Evolutionary conservation across 305 asterid genomes (phyloP).

Genomic region (Solanum hybrid): DNA sequence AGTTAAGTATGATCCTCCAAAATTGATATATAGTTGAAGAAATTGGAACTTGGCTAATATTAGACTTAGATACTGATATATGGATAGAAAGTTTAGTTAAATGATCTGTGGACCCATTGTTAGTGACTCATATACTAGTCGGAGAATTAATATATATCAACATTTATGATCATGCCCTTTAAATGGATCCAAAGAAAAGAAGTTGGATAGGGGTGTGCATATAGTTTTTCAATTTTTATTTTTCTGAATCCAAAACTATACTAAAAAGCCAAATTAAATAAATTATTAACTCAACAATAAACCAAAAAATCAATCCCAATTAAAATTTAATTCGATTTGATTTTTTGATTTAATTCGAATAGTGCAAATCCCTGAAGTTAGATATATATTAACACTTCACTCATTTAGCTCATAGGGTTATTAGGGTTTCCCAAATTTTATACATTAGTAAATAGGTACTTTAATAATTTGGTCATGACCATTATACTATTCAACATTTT

Average conservation of each 20-base stretch:
- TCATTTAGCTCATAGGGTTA: background rate
- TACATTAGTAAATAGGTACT: background rate
- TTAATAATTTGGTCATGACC: background rate
- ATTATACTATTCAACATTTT: background rate
- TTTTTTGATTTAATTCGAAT: too few relatives aligned
- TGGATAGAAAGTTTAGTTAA: background rate
- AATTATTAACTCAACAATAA: background rate
- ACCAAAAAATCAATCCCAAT: background rate
- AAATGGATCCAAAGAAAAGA: background rate
- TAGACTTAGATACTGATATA: background rate
- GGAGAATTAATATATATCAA: background rate
- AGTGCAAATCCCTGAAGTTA: background rate
- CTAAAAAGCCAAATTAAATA: too few relatives aligned
- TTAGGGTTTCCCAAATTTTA: background rate
- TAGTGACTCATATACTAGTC: background rate
- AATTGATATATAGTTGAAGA: background rate
- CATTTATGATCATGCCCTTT: background rate
- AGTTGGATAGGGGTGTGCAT: background rate
- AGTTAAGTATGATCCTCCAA: background rate
- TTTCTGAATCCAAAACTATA: background rate
- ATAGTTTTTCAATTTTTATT: too few relatives aligned
- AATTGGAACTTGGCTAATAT: background rate
- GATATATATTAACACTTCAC: background rate
- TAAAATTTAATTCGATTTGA: too few relatives aligned
- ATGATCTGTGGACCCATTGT: background rate